These are phyloP conservation scores for Gentiana straminea DNA, from an alignment of 257 asterid species.

Conservation along the genomic window DNA sequence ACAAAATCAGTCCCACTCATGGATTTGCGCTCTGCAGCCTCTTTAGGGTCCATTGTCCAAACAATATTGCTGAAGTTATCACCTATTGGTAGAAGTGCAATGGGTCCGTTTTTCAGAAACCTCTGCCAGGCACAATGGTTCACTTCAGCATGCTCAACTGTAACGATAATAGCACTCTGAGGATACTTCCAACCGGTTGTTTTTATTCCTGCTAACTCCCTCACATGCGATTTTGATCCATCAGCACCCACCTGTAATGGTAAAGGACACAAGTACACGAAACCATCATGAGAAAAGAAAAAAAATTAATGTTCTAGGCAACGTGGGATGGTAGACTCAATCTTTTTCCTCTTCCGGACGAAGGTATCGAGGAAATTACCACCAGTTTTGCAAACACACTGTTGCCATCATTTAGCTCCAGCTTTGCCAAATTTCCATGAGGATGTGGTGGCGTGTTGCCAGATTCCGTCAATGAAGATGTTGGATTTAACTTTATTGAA, in stretches of 20 bases:
- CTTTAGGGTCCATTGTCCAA: slow-evolving; percentile 92
- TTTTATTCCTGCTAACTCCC: slow-evolving; percentile 78
- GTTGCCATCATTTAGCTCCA: slow-evolving; percentile 67
- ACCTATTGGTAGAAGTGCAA: slow-evolving; percentile 86
- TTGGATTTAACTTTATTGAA: slow-evolving; percentile 45
- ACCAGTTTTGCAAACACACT: slow-evolving; percentile 71
- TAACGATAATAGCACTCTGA: slow-evolving; percentile 82
- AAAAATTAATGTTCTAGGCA: not conserved
- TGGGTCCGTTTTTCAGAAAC: slow-evolving; percentile 79
- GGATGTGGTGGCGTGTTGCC: slow-evolving; percentile 21
- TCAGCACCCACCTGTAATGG: slow-evolving; percentile 81
- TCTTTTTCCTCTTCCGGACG: slow-evolving; percentile 5
- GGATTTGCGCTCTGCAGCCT: slow-evolving; percentile 49
- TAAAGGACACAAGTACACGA: slow-evolving; percentile 1
- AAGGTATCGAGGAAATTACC: slow-evolving; percentile 33
- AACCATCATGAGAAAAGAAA: not conserved
- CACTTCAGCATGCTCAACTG: slow-evolving; percentile 57
- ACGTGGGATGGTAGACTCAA: not conserved
- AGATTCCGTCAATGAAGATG: slow-evolving; percentile 22
- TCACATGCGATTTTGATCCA: slow-evolving; percentile 86
- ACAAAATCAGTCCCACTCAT: slow-evolving; percentile 57
- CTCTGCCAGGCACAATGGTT: slow-evolving; percentile 90
- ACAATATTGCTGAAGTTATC: slow-evolving; percentile 85
- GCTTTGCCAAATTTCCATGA: slow-evolving; percentile 46
- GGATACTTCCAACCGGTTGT: slow-evolving; percentile 94